Base-by-base conservation (phyloP, 2,329 filamentous ascomycete species). In the Neurospora sp. region DNA sequence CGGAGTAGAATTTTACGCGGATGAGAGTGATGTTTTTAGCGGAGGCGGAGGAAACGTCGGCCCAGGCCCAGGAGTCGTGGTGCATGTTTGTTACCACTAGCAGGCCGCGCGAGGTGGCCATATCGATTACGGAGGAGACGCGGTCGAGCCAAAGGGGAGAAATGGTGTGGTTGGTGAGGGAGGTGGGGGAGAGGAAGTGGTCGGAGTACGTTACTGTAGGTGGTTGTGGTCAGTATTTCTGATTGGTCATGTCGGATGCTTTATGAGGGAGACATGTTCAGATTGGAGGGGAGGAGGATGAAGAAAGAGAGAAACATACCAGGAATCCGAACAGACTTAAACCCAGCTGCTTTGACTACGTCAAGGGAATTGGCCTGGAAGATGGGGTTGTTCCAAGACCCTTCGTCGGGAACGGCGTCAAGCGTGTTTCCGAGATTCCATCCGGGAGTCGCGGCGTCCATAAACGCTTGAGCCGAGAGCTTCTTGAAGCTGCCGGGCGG, bases 371-470 rank as follows among this genome's bases (percentile, higher is more conserved):
- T 75, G 2, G 78, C 79, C 6, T 82, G 78, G 0, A 87, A 85
- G 0, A 83, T 81, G 0, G 82, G 80, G 70, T 88, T 88, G 72
- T 86, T 86, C 87, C 86, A 89, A 2, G 82, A 84, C 5, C 85
- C 86, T 75, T 89, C 87, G 67, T 83, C 79, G 5, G 86, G 83
- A 8, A 82, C 77, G 1, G 86, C 85, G 74, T 88, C 87, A 38
- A 89, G 81, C 0, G 86, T 87, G 69, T 89, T 89, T 10, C 87
- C 87, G 8, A 88, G 73, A 72, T 88, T 89, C 87, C 87, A 89
- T 8, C 87, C 86, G 0, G 86, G 83, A 67, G 84, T 84, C 52
- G 87, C 79, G 8, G 79, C 81, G 5, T 80, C 79, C 66, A 87
- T 73, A 65, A 76, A 87, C 2, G 82, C 77, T 23, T 39, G 66